Evolutionary conservation across 106 monocot species (phyloP).

Genomic region (Cymbidium sinense): DNA sequence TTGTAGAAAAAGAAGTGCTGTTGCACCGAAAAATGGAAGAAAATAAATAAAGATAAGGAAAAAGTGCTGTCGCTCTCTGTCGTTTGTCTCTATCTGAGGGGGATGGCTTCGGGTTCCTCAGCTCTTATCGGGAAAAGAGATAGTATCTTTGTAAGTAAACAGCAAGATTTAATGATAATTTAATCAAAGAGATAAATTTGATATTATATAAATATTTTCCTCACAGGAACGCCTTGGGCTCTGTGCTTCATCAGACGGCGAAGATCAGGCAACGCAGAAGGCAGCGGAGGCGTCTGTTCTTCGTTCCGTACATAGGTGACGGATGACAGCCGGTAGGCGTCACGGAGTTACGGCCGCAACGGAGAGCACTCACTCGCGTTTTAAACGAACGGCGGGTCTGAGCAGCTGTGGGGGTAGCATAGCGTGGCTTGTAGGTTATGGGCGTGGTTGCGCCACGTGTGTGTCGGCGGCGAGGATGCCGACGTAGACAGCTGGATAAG

Average conservation of each 20-base stretch:
- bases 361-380: neutral
- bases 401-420: constrained; percentile 1
- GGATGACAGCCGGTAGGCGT: neutral
- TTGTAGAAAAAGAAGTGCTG: neutral
- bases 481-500: neutral
- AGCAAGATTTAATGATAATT: neutral
- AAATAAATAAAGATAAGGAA: neutral
- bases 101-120: constrained; percentile 8
- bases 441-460: neutral
- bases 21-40: neutral
- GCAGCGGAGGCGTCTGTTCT: neutral
- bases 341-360: neutral
- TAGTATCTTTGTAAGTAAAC: constrained; percentile 1
- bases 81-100: constrained; percentile 6
- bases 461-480: constrained; percentile 5
- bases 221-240: neutral
- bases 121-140: constrained; percentile 8
- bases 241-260: neutral
- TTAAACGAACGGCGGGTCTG: neutral
- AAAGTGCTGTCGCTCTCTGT: constrained; percentile 9
- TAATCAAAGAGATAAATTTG: neutral
- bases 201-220: neutral
- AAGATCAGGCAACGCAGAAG: neutral
- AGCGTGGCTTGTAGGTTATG: neutral
- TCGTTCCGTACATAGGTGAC: neutral